A percentile compares a stretch with the other conserved stretches of the same genome.
These are phyloP conservation scores for Starmerella scarabaei DNA, from an alignment of 805 yeast species.

Conservation along the genomic window DNA sequence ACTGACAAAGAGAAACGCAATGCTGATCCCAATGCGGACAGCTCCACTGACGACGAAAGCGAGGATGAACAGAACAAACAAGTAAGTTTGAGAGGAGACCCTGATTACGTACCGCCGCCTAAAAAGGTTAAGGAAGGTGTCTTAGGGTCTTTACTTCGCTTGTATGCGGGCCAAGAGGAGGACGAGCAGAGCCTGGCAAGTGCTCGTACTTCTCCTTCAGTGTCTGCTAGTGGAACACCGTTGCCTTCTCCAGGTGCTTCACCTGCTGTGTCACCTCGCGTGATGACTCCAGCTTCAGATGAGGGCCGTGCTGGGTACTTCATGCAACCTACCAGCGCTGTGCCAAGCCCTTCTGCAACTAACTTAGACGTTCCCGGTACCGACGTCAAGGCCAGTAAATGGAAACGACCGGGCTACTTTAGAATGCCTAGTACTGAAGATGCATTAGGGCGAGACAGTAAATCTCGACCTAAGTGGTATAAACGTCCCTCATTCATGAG, in stretches of 20 bases:
- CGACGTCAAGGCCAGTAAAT: neutral
- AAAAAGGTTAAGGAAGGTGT: slow-evolving; percentile 73
- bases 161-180: slow-evolving; percentile 36
- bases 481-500: slow-evolving; percentile 20
- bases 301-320: neutral
- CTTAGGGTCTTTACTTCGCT: slow-evolving; percentile 57
- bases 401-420: slow-evolving; percentile 18
- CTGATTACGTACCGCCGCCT: slow-evolving; percentile 46
- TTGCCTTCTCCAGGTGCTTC: slow-evolving; percentile 6
- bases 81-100: slow-evolving; percentile 23
- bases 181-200: slow-evolving; percentile 12
- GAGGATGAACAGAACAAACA: slow-evolving; percentile 11
- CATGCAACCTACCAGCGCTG: neutral
- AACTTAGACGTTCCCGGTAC: neutral
- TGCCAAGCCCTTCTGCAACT: neutral
- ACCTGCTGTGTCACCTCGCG: neutral
- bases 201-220: slow-evolving; percentile 3
- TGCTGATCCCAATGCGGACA: neutral
- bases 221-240: slow-evolving; percentile 7
- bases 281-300: neutral
- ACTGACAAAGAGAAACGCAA: slow-evolving; percentile 2
- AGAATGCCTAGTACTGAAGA: slow-evolving; percentile 20
- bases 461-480: slow-evolving; percentile 25
- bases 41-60: slow-evolving; percentile 8
- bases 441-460: slow-evolving; percentile 12